Percentiles rank a stretch among this genome's conserved stretches.
Evolutionary conservation across 2,329 filamentous ascomycete species (phyloP).

Genomic region (Thermoascus crustaceus): DNA sequence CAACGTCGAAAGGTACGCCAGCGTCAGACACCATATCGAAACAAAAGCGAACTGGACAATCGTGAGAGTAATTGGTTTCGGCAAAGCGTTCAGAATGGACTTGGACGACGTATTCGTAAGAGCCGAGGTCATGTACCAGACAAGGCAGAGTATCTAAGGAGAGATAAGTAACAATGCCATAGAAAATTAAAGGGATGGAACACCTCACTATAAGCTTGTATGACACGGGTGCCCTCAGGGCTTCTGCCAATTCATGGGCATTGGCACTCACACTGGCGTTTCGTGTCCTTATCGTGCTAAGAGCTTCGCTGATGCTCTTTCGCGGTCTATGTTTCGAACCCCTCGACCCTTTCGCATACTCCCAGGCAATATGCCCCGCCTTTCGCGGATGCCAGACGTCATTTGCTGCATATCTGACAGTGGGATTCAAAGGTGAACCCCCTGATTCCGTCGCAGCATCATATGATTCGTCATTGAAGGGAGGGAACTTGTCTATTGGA

Average conservation of each 20-base stretch:
- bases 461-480: conserved; percentile 31
- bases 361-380: conserved; percentile 41
- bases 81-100: conserved; percentile 84
- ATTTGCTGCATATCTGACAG: conserved; percentile 24
- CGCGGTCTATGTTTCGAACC: conserved; percentile 56
- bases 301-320: conserved; percentile 84
- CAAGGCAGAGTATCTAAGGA: conserved; percentile 67
- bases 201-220: conserved; percentile 70
- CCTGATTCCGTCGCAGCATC: conserved; percentile 20
- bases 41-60: conserved; percentile 92
- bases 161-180: conserved; percentile 15
- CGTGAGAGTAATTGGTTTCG: conserved; percentile 84
- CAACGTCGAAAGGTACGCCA: conserved; percentile 64
- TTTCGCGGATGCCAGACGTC: conserved; percentile 57
- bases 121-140: conserved; percentile 94
- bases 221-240: conserved; percentile 81
- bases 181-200: background rate
- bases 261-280: conserved; percentile 85
- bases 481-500: conserved; percentile 37
- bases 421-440: conserved; percentile 16
- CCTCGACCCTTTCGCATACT: conserved; percentile 29
- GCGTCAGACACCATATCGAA: conserved; percentile 72
- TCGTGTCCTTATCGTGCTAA: conserved; percentile 70
- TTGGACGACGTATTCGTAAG: conserved; percentile 97
- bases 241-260: conserved; percentile 86